These are phyloP conservation scores for Cornus suecica DNA, from an alignment of 148 eudicot species.

Conservation along the genomic window DNA sequence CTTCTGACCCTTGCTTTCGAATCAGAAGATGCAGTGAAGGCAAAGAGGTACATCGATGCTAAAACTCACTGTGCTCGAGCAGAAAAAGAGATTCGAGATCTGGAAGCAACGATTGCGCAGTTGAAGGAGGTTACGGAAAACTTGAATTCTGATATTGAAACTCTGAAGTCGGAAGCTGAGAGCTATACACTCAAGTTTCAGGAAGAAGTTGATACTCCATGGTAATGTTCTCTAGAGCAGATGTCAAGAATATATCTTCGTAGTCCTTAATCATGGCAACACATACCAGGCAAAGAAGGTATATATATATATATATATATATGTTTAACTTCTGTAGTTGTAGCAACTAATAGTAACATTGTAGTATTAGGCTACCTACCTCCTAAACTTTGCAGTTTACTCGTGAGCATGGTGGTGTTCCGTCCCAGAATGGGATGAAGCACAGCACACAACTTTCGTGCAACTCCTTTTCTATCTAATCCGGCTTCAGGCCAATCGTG, in stretches of 20 bases:
- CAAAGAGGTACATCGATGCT: constrained; percentile 35
- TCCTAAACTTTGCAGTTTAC: too few relatives aligned
- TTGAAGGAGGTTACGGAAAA: constrained; percentile 32
- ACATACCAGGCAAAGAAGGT: background rate
- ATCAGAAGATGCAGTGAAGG: constrained; percentile 31
- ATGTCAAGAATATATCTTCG: background rate
- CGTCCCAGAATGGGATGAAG: background rate
- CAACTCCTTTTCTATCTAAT: too few relatives aligned
- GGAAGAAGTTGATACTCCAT: constrained; percentile 45
- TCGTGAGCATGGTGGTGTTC: background rate
- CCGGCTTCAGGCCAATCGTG: too few relatives aligned
- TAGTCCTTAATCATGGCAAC: background rate
- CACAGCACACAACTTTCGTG: too few relatives aligned
- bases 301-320: too few relatives aligned
- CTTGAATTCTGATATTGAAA: constrained; percentile 30
- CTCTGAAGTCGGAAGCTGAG: constrained; percentile 34
- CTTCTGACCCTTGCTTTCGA: constrained; percentile 37
- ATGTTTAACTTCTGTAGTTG: background rate
- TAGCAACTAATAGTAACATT: background rate
- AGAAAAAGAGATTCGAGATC: constrained; percentile 33
- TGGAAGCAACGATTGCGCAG: constrained; percentile 35
- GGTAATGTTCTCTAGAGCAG: constrained; percentile 30
- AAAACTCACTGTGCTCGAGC: constrained; percentile 20
- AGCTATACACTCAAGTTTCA: constrained; percentile 36
- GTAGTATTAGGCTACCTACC: background rate